phyloP scores from a whole-genome alignment of 2,329 filamentous ascomycete species.

The Lasiodiplodia theobromae region DNA sequence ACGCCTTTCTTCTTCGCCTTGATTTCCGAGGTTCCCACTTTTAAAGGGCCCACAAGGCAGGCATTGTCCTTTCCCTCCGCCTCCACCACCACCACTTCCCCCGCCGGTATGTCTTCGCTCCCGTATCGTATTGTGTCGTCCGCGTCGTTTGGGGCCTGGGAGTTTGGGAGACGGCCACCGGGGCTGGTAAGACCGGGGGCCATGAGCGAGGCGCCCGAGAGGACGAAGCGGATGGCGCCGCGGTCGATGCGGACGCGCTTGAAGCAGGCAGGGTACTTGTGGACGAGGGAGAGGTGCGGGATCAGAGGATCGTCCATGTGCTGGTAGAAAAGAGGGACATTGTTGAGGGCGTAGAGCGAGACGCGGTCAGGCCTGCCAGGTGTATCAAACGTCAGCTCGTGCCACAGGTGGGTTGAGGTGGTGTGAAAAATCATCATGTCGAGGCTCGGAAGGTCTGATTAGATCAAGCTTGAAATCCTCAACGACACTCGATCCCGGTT shows the following conservation, averaged over 20 bases:
- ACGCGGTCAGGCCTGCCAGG: conserved; percentile 75
- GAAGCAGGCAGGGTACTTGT: conserved; percentile 86
- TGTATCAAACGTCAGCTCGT: conserved; percentile 1
- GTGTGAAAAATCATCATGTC: not conserved
- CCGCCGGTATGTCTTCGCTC: conserved; percentile 75
- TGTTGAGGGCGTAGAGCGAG: conserved; percentile 83
- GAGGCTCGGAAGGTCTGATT: conserved; percentile 16
- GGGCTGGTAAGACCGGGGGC: conserved; percentile 87
- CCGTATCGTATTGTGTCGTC: conserved; percentile 51
- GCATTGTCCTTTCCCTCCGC: conserved; percentile 94
- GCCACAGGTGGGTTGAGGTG: not conserved
- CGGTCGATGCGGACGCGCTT: conserved; percentile 88
- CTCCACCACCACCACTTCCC: conserved; percentile 84
- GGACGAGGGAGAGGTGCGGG: conserved; percentile 87
- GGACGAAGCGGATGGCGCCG: conserved; percentile 94
- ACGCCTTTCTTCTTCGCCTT: conserved; percentile 94
- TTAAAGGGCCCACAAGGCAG: conserved; percentile 85
- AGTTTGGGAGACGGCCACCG: conserved; percentile 78
- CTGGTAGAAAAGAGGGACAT: conserved; percentile 88
- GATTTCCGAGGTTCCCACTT: conserved; percentile 86
- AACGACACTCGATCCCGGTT: conserved; percentile 18
- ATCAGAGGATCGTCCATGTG: conserved; percentile 78
- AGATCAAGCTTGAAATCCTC: conserved; percentile 25
- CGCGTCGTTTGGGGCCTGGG: conserved; percentile 48
- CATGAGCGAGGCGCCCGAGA: conserved; percentile 94